Evolutionary conservation across 768 basidiomycete species (phyloP), one percentile per base, ranked within the genome.

Genomic region (Epithele typhae): DNA sequence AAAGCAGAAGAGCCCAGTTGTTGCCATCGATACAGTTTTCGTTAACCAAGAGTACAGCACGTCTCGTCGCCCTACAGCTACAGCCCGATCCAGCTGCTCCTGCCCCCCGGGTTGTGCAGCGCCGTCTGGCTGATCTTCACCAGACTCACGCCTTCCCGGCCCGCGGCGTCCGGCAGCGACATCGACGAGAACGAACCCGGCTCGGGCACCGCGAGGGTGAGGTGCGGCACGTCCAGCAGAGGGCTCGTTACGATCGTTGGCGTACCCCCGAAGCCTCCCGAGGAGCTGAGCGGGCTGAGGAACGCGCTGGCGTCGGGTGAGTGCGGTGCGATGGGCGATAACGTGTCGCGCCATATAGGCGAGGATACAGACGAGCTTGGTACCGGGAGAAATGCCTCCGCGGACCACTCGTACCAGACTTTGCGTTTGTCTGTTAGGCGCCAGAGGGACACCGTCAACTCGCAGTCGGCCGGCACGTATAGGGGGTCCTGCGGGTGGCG

Each of bases 401-500:
- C 93, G 60, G 87, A 84, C 96, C 96, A 99, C 67, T 98, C 96
- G 66, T 98, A 98, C 96, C 96, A 99, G 12, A 99, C 89, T 56
- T 87, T 85, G 15, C 82, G 80, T 46, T 84, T 78, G 64, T 88
- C 89, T 2, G 92, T 95, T 52, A 96, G 68, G 21, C 96, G 83
- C 94, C 96, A 99, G 22, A 99, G 79, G 19, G 87, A 87, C 4
- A 97, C 90, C 49, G 91, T 87, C 11, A 99, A 71, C 60, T 99
- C 96, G 15, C 90, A 87, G 59, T 91, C 86, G 57, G 84, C 84
- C 12, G 96, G 96, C 0, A 98, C 76, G 62, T 96, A 98, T 4
- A 99, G 67, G 0, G 96, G 91, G 56, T 96, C 92, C 92, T 96
- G 57, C 8, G 33, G 53, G 25, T 24, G 35, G 17, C 7, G n/a